Conservation (phyloP, 768 basidiomycete genomes). For the Termitomyces sp. region DNA sequence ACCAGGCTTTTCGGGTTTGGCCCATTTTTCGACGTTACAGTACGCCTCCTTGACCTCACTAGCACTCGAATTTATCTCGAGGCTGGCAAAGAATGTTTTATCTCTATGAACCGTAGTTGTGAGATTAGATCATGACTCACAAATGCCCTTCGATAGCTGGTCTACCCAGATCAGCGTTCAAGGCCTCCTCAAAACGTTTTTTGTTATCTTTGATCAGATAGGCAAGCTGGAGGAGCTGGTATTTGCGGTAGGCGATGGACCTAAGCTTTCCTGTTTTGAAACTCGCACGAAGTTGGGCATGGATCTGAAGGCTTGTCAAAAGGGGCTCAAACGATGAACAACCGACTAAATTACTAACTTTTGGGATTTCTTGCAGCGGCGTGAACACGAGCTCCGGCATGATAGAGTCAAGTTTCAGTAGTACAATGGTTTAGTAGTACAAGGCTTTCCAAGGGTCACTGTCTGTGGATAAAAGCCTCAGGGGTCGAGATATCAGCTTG, state of each 20-base stretch:
- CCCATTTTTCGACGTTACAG: constrained; percentile 69
- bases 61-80: constrained; percentile 56
- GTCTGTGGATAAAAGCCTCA: not conserved
- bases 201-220: constrained; percentile 73
- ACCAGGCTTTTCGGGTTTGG: constrained; percentile 52
- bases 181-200: constrained; percentile 51
- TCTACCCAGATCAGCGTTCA: constrained; percentile 60
- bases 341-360: constrained; percentile 24
- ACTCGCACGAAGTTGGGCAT: constrained; percentile 45
- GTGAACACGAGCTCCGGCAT: constrained; percentile 39
- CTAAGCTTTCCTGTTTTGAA: constrained; percentile 65
- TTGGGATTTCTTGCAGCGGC: constrained; percentile 47
- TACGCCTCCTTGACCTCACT: constrained; percentile 49
- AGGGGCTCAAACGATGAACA: not conserved
- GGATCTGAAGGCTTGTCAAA: constrained; percentile 37
- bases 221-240: constrained; percentile 70
- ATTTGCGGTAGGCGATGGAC: constrained; percentile 64
- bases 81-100: constrained; percentile 29
- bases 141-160: constrained; percentile 55
- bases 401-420: not conserved
- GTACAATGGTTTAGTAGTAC: not conserved
- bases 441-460: not conserved
- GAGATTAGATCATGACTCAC: constrained; percentile 14
- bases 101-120: not conserved
- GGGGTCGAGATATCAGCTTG: not conserved